These are phyloP conservation scores for Paxillus involutus DNA, from an alignment of 768 basidiomycete genomes.

Conservation along the genomic window DNA sequence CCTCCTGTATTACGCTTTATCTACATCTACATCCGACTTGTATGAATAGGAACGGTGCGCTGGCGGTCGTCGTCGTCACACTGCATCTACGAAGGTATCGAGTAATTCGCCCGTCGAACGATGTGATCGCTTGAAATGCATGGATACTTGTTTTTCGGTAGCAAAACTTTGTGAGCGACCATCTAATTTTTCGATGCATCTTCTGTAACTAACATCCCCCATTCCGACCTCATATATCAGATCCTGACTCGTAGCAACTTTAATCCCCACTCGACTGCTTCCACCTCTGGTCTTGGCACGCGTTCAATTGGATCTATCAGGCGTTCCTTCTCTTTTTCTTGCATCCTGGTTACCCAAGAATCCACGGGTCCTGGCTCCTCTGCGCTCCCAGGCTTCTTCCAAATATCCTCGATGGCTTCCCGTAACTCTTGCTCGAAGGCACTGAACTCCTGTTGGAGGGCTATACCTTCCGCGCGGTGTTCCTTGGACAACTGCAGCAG, in stretches of 20 bases:
- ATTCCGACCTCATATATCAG: not conserved
- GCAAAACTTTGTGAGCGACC: not conserved
- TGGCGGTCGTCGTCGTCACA: not conserved
- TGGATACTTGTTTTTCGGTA: not conserved
- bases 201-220: not conserved
- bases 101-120: too few species aligned
- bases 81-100: not conserved
- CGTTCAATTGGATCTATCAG: conserved; percentile 50
- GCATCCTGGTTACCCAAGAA: conserved; percentile 55
- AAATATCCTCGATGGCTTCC: conserved; percentile 62
- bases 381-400: conserved; percentile 43
- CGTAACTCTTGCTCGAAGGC: conserved; percentile 58
- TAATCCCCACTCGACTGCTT: conserved; percentile 19
- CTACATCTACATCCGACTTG: not conserved
- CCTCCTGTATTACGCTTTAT: not conserved
- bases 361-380: conserved; percentile 32
- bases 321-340: conserved; percentile 48
- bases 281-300: conserved; percentile 48
- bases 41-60: not conserved
- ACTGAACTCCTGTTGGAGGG: conserved; percentile 59
- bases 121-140: not conserved
- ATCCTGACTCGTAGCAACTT: conserved; percentile 17
- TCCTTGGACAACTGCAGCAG: conserved; percentile 66
- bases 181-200: not conserved
- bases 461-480: conserved; percentile 65